phyloP scores from a whole-genome alignment of 2,329 filamentous ascomycete genomes.

The Cercospora canescens region DNA sequence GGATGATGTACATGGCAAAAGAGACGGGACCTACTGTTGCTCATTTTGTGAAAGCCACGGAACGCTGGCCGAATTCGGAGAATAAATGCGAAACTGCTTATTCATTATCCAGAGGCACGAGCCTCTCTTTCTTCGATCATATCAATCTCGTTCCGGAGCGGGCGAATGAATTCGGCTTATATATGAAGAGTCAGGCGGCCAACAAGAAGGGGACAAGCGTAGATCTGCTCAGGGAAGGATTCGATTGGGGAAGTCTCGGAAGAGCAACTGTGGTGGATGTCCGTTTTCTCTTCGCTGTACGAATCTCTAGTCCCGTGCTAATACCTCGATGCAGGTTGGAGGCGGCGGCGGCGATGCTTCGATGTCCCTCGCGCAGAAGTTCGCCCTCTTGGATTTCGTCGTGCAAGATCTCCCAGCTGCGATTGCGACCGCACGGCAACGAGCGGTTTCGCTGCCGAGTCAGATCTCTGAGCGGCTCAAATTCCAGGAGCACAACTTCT shows the following conservation, averaged over 20 bases:
- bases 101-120: neutral
- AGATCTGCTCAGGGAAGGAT: neutral
- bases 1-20: neutral
- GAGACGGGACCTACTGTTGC: neutral
- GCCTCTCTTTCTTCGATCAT: neutral
- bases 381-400: constrained; percentile 18
- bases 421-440: constrained; percentile 5
- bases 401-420: constrained; percentile 20
- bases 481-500: constrained; percentile 19
- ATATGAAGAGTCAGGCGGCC: neutral
- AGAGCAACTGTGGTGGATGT: neutral
- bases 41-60: neutral
- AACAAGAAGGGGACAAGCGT: neutral
- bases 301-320: neutral
- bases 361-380: constrained; percentile 21
- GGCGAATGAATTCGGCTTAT: neutral
- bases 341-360: constrained; percentile 24
- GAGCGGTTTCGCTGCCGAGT: neutral
- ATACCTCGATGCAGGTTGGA: constrained; percentile 14
- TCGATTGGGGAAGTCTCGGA: neutral
- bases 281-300: too few relatives aligned
- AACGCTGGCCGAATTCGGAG: neutral
- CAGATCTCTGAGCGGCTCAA: neutral
- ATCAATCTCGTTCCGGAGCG: neutral
- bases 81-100: neutral